Evolutionary conservation across 371 early-diverging fungal species (phyloP).

Genomic region (Mucor saturninus): DNA sequence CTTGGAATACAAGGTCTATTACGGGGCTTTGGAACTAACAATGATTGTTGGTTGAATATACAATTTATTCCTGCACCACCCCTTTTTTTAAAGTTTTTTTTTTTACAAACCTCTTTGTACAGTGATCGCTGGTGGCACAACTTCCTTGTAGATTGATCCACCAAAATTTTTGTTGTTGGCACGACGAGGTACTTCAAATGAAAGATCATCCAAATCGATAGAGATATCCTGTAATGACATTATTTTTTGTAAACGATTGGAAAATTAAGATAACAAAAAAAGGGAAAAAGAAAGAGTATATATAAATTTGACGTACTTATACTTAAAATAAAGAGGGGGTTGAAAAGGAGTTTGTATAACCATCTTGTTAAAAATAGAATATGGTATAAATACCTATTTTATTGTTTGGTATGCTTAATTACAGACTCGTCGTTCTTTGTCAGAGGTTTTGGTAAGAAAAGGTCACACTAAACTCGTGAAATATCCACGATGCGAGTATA

Average conservation of each 20-base stretch:
- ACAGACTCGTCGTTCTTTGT: neutral
- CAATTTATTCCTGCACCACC: neutral
- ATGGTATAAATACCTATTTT: neutral
- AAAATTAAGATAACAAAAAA: neutral
- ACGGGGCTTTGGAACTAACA: slow-evolving; percentile 22
- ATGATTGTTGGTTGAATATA: neutral
- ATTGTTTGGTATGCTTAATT: neutral
- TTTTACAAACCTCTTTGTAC: slow-evolving; percentile 10
- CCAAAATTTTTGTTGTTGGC: neutral
- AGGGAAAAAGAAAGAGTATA: neutral
- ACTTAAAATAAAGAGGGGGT: neutral
- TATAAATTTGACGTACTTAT: slow-evolving; percentile 3
- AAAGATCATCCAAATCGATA: slow-evolving; percentile 5
- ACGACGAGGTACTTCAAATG: slow-evolving; percentile 11
- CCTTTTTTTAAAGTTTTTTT: neutral
- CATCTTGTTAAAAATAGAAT: slow-evolving; percentile 6
- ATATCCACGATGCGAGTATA: too few species aligned
- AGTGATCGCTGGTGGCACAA: slow-evolving; percentile 1
- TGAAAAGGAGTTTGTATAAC: slow-evolving; percentile 2
- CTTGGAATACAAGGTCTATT: slow-evolving; percentile 50
- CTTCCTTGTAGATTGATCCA: slow-evolving; percentile 1
- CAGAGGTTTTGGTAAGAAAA: too few species aligned
- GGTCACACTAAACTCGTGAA: too few species aligned
- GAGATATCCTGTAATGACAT: slow-evolving; percentile 9
- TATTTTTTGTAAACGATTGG: neutral